Evolutionary conservation across 768 basidiomycete genomes (phyloP).

Genomic region (Tylopilus plumbeoviolaceoides): DNA sequence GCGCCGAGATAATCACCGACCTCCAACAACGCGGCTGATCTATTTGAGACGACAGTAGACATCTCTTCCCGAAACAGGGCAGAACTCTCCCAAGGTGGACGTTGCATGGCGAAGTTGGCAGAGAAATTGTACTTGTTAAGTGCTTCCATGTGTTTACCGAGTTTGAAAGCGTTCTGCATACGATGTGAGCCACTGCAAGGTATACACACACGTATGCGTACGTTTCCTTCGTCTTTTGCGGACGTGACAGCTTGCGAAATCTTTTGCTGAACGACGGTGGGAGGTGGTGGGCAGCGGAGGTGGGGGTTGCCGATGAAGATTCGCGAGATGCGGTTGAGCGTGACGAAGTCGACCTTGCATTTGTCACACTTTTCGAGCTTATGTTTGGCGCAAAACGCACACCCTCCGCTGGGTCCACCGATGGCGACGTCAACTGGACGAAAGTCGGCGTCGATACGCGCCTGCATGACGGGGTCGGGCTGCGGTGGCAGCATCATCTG

Average conservation of each 20-base stretch:
- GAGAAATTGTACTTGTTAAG: slow-evolving; percentile 78
- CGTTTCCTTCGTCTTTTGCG: slow-evolving; percentile 95
- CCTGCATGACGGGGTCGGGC: slow-evolving; percentile 72
- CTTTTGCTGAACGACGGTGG: slow-evolving; percentile 70
- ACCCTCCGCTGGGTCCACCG: slow-evolving; percentile 46
- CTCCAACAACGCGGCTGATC: slow-evolving; percentile 83
- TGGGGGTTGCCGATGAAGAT: slow-evolving; percentile 66
- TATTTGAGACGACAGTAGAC: slow-evolving; percentile 84
- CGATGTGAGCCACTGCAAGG: slow-evolving; percentile 8
- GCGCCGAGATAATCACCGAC: slow-evolving; percentile 72
- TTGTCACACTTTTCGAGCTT: slow-evolving; percentile 67
- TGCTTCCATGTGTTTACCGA: slow-evolving; percentile 62
- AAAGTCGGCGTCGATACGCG: slow-evolving; percentile 73
- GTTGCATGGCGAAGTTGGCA: slow-evolving; percentile 68
- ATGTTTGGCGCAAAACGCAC: slow-evolving; percentile 64
- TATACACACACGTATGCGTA: slow-evolving; percentile 37
- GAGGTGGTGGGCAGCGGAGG: slow-evolving; percentile 76
- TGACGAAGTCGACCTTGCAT: slow-evolving; percentile 70
- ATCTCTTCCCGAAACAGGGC: slow-evolving; percentile 85
- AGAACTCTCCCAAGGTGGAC: slow-evolving; percentile 89
- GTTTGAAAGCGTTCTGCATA: slow-evolving; percentile 71
- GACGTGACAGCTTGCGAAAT: slow-evolving; percentile 68
- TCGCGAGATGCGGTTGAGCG: slow-evolving; percentile 72
- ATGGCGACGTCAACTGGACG: slow-evolving; percentile 52
- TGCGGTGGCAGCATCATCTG: slow-evolving; percentile 42